phyloP scores from a whole-genome alignment of 768 basidiomycete species.

The Hebeloma cylindrosporum region DNA sequence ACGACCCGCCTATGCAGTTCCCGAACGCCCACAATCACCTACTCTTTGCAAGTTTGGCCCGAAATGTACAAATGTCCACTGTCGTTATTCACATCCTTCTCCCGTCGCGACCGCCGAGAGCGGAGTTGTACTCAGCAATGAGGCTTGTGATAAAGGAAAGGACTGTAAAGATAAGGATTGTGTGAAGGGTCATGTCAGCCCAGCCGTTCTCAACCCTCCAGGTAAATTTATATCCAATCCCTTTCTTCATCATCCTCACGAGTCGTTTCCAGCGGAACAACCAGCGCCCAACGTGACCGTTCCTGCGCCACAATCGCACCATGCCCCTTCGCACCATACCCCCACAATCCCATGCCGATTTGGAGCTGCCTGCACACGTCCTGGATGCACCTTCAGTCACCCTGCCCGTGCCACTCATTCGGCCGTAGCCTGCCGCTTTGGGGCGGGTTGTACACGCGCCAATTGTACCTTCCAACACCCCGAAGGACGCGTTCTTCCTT shows the following conservation, averaged over 20 bases:
- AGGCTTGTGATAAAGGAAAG: conserved; percentile 87
- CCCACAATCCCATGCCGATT: conserved; percentile 64
- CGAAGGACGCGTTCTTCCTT: conserved; percentile 76
- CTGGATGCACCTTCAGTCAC: conserved; percentile 68
- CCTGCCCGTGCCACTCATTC: conserved; percentile 49
- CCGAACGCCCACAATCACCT: conserved; percentile 83
- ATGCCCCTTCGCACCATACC: conserved; percentile 29
- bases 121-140: conserved; percentile 92
- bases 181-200: conserved; percentile 87
- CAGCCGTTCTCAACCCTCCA: conserved; percentile 71
- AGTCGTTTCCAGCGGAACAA: conserved; percentile 33
- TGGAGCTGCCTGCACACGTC: conserved; percentile 68
- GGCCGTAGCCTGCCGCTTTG: conserved; percentile 74
- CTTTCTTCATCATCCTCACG: conserved; percentile 14
- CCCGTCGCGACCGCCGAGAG: conserved; percentile 96
- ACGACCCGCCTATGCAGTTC: conserved; percentile 50
- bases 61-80: conserved; percentile 88
- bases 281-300: conserved; percentile 35
- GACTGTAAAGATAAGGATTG: conserved; percentile 94
- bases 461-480: conserved; percentile 93
- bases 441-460: conserved; percentile 79
- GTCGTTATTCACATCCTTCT: conserved; percentile 91
- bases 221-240: conserved; percentile 36
- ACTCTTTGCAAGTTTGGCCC: conserved; percentile 91
- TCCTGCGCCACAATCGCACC: conserved; percentile 29